Evolutionary conservation across 2,329 filamentous ascomycete species (phyloP).

Genomic region (Pseudopyrenochaeta lycopersici): DNA sequence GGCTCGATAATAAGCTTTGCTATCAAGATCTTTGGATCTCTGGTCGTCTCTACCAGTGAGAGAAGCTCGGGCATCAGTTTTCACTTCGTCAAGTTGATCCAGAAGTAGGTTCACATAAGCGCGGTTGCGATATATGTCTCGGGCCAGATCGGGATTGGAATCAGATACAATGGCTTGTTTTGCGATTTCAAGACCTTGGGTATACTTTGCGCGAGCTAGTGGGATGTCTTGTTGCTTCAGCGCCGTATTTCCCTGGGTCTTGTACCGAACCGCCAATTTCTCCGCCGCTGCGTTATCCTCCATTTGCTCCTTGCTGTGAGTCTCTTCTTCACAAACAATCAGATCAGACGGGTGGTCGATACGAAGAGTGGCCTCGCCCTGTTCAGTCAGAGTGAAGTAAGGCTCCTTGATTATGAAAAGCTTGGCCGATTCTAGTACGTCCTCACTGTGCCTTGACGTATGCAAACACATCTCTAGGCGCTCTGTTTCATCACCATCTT

Average conservation of each 20-base stretch:
- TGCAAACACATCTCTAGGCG: slow-evolving; percentile 39
- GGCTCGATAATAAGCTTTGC: slow-evolving; percentile 58
- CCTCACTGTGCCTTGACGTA: slow-evolving; percentile 35
- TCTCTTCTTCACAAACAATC: slow-evolving; percentile 46
- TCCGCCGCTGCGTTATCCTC: slow-evolving; percentile 41
- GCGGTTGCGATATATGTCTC: slow-evolving; percentile 48
- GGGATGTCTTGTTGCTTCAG: slow-evolving; percentile 49
- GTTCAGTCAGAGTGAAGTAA: slow-evolving; percentile 56
- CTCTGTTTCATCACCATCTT: slow-evolving; percentile 50
- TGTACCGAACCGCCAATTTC: slow-evolving; percentile 40
- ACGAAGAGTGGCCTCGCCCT: slow-evolving; percentile 56
- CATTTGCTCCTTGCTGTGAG: slow-evolving; percentile 32
- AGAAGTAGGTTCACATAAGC: slow-evolving; percentile 44
- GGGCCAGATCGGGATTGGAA: slow-evolving; percentile 28
- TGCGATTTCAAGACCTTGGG: slow-evolving; percentile 38
- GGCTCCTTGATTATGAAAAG: slow-evolving; percentile 64
- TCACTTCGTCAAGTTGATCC: slow-evolving; percentile 39
- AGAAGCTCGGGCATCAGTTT: slow-evolving; percentile 40
- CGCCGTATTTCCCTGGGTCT: slow-evolving; percentile 46
- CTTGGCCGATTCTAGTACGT: slow-evolving; percentile 46
- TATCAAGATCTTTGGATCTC: slow-evolving; percentile 40
- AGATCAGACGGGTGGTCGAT: slow-evolving; percentile 65
- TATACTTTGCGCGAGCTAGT: slow-evolving; percentile 44
- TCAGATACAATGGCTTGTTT: slow-evolving; percentile 18
- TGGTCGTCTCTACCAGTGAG: slow-evolving; percentile 34